Percentiles rank a stretch among this genome's conserved stretches.
These are phyloP conservation scores for Geranomyces variabilis DNA, from an alignment of 192 early-diverging fungal species.

Conservation along the genomic window DNA sequence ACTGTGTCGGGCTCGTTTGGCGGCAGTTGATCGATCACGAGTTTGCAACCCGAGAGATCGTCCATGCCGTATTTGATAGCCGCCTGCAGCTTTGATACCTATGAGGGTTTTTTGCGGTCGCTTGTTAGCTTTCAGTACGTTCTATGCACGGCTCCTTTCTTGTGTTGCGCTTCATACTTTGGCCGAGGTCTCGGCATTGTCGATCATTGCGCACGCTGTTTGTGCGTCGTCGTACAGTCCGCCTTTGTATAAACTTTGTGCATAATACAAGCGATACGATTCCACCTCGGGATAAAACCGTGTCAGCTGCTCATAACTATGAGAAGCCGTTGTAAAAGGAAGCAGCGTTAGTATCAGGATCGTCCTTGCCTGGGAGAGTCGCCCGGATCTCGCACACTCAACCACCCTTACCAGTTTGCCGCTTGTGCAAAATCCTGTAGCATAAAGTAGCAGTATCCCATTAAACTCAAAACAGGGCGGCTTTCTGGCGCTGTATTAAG, in stretches of 20 bases:
- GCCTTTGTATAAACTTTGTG: constrained; percentile 59
- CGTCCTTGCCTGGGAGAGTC: not conserved
- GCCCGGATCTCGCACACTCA: not conserved
- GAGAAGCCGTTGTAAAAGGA: not conserved
- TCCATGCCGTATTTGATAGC: constrained; percentile 63
- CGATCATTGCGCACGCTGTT: constrained; percentile 54
- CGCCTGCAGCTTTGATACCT: constrained; percentile 63
- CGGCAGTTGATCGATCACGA: constrained; percentile 54
- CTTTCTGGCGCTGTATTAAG: constrained; percentile 47
- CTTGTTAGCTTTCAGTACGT: too few species aligned
- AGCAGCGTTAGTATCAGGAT: not conserved
- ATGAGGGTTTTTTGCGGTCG: not conserved
- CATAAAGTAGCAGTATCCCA: constrained; percentile 63
- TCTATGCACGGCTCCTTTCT: too few species aligned
- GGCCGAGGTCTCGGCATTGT: constrained; percentile 45
- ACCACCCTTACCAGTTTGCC: constrained; percentile 55
- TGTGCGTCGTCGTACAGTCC: constrained; percentile 58
- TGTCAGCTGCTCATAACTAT: constrained; percentile 63
- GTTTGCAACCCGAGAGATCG: constrained; percentile 59
- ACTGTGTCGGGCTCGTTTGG: constrained; percentile 59
- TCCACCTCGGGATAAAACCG: constrained; percentile 52
- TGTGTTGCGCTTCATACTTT: constrained; percentile 39
- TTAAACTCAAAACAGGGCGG: constrained; percentile 54
- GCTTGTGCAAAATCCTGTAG: constrained; percentile 57
- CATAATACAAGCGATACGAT: constrained; percentile 60